Conservation (phyloP, 1,284 basidiomycete species). For the Naganishia sp. region DNA sequence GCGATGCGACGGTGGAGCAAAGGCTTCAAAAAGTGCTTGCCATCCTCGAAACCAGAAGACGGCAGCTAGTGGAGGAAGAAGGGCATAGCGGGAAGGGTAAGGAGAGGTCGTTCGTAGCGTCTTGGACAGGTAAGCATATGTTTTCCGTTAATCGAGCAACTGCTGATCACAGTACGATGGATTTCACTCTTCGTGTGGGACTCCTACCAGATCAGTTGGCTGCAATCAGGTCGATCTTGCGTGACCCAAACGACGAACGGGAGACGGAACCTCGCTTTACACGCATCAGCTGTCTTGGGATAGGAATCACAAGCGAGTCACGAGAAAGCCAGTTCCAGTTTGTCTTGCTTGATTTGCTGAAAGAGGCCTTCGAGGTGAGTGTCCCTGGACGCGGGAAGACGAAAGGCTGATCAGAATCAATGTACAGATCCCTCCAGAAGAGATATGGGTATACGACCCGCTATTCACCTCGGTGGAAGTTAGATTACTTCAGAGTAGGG, state of each 20-base stretch:
- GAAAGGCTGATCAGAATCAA: background rate
- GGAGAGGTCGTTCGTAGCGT: slow-evolving; percentile 3
- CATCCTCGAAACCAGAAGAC: slow-evolving; percentile 11
- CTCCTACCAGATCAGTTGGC: slow-evolving; percentile 11
- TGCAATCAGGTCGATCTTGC: background rate
- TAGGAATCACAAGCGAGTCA: slow-evolving; percentile 26
- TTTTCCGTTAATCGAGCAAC: background rate
- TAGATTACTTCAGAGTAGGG: slow-evolving; percentile 6
- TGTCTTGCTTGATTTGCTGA: slow-evolving; percentile 18
- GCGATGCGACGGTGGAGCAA: background rate
- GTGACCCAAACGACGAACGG: background rate
- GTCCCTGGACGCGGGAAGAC: background rate
- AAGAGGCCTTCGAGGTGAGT: slow-evolving; percentile 4
- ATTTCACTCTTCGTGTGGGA: too few relatives aligned
- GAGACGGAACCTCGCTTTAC: background rate
- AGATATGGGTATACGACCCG: slow-evolving; percentile 30
- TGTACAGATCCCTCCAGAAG: slow-evolving; percentile 1
- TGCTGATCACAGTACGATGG: background rate
- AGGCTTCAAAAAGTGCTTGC: slow-evolving; percentile 17
- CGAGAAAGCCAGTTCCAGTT: slow-evolving; percentile 28
- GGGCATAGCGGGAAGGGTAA: slow-evolving; percentile 6
- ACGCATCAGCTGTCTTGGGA: slow-evolving; percentile 28
- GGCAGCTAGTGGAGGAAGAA: slow-evolving; percentile 11
- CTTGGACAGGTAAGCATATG: slow-evolving; percentile 10
- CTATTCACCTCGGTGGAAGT: slow-evolving; percentile 25